Conservation (phyloP, 2,329 filamentous ascomycete genomes). For the Epicoccum sorghinum region DNA sequence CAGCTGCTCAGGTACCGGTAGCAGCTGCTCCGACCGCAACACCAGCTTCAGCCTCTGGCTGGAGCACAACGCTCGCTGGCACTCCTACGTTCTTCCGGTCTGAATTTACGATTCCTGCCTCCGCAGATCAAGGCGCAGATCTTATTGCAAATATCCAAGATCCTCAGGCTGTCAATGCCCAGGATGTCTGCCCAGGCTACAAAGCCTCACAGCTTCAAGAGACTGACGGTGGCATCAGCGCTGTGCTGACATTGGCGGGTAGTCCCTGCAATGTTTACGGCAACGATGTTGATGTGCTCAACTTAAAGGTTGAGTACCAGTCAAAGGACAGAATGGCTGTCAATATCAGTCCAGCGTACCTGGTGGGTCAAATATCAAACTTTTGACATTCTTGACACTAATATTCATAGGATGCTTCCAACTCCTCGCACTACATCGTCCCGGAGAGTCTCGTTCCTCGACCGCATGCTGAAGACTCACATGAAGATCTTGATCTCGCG, state of each 20-base stretch:
- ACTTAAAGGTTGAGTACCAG: slow-evolving; percentile 72
- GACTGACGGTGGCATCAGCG: slow-evolving; percentile 57
- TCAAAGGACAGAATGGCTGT: slow-evolving; percentile 70
- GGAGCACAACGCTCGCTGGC: slow-evolving; percentile 33
- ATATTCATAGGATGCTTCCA: slow-evolving; percentile 54
- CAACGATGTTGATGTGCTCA: slow-evolving; percentile 71
- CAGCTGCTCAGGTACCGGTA: slow-evolving; percentile 23
- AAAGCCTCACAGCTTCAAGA: slow-evolving; percentile 58
- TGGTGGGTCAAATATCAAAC: slow-evolving; percentile 47
- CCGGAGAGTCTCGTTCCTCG: slow-evolving; percentile 67
- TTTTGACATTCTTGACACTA: slow-evolving; percentile 12
- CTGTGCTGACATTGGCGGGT: slow-evolving; percentile 60
- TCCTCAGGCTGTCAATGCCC: slow-evolving; percentile 66
- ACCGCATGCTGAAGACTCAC: slow-evolving; percentile 54
- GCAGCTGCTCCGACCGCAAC: slow-evolving; percentile 6
- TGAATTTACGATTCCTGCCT: slow-evolving; percentile 47
- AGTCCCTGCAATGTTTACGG: slow-evolving; percentile 75
- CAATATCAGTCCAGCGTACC: slow-evolving; percentile 70
- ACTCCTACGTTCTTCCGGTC: slow-evolving; percentile 40
- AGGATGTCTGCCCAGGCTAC: slow-evolving; percentile 68
- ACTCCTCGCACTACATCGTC: slow-evolving; percentile 70
- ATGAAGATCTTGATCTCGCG: slow-evolving; percentile 54
- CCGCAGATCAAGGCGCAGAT: slow-evolving; percentile 40
- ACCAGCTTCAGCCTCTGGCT: slow-evolving; percentile 24
- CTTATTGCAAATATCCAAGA: slow-evolving; percentile 68